Conservation (phyloP, 345 rosid species). For the Salix koriyanagi region DNA sequence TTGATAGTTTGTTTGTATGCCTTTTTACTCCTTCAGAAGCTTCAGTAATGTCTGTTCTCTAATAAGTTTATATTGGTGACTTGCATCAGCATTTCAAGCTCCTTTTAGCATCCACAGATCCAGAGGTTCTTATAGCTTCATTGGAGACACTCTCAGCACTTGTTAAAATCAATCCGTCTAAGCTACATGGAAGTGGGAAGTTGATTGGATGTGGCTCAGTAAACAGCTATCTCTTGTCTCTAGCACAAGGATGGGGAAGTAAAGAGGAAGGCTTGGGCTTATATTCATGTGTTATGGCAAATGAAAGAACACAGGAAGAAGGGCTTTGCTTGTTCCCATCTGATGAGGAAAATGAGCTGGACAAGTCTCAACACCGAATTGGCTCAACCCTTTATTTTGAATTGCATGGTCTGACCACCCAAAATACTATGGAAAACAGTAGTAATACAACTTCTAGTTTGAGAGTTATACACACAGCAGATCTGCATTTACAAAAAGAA, state of each 20-base stretch:
- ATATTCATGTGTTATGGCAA: conserved; percentile 82
- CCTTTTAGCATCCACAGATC: conserved; percentile 87
- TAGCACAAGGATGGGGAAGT: conserved; percentile 99
- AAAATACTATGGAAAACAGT: conserved; percentile 35
- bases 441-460: conserved; percentile 35
- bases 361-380: conserved; percentile 61
- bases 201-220: conserved; percentile 82
- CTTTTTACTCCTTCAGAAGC: not conserved
- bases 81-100: conserved; percentile 80
- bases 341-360: conserved; percentile 49
- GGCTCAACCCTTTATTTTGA: conserved; percentile 88
- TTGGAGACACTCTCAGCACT: conserved; percentile 83
- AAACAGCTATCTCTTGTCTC: conserved; percentile 72
- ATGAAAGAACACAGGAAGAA: conserved; percentile 78
- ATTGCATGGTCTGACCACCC: conserved; percentile 58
- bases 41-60: conserved; percentile 6
- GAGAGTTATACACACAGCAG: conserved; percentile 65
- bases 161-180: conserved; percentile 82
- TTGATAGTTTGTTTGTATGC: not conserved
- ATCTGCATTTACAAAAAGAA: conserved; percentile 78
- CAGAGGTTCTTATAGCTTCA: conserved; percentile 82
- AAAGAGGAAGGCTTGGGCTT: conserved; percentile 95
- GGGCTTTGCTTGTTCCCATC: conserved; percentile 84
- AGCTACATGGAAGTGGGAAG: conserved; percentile 84
- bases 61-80: conserved; percentile 3